phyloP scores from a whole-genome alignment of 352 stramenopile species.

The Thraustochytrium sp. region DNA sequence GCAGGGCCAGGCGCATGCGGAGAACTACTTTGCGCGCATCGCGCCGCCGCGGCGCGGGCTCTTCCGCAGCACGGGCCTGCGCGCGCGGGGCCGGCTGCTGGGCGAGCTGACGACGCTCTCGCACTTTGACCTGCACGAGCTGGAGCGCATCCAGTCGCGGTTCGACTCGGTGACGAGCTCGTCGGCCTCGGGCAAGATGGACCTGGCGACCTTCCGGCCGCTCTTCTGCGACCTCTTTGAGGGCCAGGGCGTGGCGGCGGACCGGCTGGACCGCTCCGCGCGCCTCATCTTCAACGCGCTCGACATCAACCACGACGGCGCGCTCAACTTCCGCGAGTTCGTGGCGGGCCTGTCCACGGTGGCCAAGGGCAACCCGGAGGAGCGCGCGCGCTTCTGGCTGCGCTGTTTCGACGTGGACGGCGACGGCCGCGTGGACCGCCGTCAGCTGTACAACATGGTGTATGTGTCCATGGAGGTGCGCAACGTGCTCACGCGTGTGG shows the following conservation, averaged over 20 bases:
- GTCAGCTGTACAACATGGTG: constrained; percentile 37
- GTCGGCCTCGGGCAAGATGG: neutral
- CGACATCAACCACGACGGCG: constrained; percentile 17
- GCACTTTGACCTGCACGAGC: constrained; percentile 26
- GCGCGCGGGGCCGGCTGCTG: neutral
- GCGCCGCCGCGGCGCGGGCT: neutral
- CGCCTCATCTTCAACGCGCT: constrained; percentile 10
- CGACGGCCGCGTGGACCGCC: constrained; percentile 9
- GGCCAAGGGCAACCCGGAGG: neutral
- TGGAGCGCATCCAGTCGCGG: constrained; percentile 4
- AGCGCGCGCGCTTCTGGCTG: constrained; percentile 10
- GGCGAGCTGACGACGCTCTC: constrained; percentile 33
- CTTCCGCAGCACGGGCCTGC: neutral
- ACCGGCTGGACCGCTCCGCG: neutral
- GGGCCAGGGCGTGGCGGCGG: neutral
- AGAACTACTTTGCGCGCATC: neutral
- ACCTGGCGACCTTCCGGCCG: neutral
- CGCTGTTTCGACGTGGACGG: constrained; percentile 4
- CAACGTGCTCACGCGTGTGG: neutral
- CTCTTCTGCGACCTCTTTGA: constrained; percentile 12
- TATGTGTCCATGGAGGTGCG: neutral
- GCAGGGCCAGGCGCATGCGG: neutral
- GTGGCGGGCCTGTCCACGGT: constrained; percentile 27
- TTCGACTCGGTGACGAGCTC: neutral
- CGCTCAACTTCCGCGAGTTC: constrained; percentile 15